Evolutionary conservation across 805 yeast genomes (phyloP), one percentile per base, ranked within the genome.

Genomic region (Candida oleophila): DNA sequence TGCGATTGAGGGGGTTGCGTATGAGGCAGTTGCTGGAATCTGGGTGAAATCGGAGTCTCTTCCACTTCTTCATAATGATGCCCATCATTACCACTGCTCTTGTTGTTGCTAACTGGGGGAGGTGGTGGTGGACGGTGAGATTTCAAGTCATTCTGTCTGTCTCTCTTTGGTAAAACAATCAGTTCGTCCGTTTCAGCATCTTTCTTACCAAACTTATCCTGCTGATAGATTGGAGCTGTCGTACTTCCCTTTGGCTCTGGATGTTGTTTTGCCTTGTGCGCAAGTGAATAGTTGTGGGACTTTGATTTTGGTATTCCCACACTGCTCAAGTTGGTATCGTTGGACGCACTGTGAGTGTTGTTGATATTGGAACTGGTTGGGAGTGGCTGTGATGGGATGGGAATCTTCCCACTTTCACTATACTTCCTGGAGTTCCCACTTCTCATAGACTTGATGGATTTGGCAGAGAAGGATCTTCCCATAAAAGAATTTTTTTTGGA

Each of bases 41-140:
- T 5, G 12, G 33, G 39, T 5, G 39, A 36, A 16, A 36, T 20
- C 11, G 35, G 35, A 11, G 19, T n/a, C 12, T 36, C 39, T 20
- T 36, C 39, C 7, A 36, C 39, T n/a, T 9, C 14, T 16, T 21
- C 9, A n/a, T n/a, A 34, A 5, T 34, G 19, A n/a, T 7, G 7
- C 37, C 14, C 7, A n/a, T 37, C 11, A 22, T 37, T 37, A 19
- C 7, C n/a, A 9, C 4, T 25, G 19, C 19, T n/a, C 5, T 14
- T 33, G 14, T 33, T 33, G n/a, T 33, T 28, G 14, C 30, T 28
- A 39, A 47, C 40, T 8, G 74, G 76, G 3, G 77, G 76, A 19
- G 76, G 75, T 4, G 76, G 76, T 19, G 76, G 72, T 3, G 74
- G 68, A 42, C 75, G 53, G 46, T 68, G 74, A 4, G 66, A 46